Percentiles rank a stretch among this genome's conserved stretches.
phyloP scores from a whole-genome alignment of 2,329 filamentous ascomycete species.

The Juglanconis juglandina region DNA sequence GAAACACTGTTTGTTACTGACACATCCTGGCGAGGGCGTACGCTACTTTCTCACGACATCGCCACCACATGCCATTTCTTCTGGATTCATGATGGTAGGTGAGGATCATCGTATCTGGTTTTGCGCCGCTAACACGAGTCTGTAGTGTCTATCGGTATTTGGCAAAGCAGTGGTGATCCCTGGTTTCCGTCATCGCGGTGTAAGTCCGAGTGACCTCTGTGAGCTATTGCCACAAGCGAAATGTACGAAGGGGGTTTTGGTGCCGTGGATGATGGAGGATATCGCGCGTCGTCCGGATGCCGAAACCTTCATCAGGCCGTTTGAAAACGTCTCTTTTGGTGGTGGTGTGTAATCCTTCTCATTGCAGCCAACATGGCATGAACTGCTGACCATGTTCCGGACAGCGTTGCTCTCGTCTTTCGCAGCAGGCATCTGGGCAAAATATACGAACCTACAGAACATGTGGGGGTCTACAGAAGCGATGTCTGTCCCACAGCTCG shows the following conservation, averaged over 20 bases:
- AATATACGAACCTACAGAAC: conserved; percentile 19
- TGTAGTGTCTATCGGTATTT: conserved; percentile 15
- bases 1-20: conserved; percentile 10
- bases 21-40: conserved; percentile 12
- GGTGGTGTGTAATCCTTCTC: conserved; percentile 19
- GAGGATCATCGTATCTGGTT: neutral
- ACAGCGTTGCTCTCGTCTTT: conserved; percentile 18
- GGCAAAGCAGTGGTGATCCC: conserved; percentile 19
- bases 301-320: conserved; percentile 18
- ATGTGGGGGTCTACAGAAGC: conserved; percentile 21
- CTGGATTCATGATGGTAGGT: conserved; percentile 13
- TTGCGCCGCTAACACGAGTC: neutral
- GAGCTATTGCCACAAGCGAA: conserved; percentile 16
- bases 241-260: conserved; percentile 16
- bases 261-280: conserved; percentile 23
- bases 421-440: conserved; percentile 18
- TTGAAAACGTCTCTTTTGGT: conserved; percentile 19
- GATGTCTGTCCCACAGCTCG: conserved; percentile 15
- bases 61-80: conserved; percentile 21
- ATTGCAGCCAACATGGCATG: neutral
- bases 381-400: neutral
- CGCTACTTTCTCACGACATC: conserved; percentile 18
- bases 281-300: conserved; percentile 20
- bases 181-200: conserved; percentile 20
- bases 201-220: conserved; percentile 15